phyloP scores from a whole-genome alignment of 495 filamentous ascomycete genomes.

The Immersiella caudata region DNA sequence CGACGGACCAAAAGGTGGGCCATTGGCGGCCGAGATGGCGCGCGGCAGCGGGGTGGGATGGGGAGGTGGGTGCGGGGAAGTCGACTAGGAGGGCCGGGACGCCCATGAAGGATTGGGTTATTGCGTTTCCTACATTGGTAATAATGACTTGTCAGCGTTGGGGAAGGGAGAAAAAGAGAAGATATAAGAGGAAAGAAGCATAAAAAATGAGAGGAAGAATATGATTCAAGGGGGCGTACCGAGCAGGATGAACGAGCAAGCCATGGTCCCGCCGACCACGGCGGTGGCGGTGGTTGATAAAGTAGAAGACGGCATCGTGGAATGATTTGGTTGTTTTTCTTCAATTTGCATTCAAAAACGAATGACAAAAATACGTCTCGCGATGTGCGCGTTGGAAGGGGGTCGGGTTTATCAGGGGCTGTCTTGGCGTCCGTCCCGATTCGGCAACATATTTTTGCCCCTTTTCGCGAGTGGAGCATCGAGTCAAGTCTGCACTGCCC shows the following conservation, averaged over 20 bases:
- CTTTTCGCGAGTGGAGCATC: too few species aligned
- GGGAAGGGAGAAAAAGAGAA: not conserved
- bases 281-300: constrained; percentile 27
- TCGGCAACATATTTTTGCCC: not conserved
- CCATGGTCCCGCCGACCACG: constrained; percentile 42
- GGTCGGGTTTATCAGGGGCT: not conserved
- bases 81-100: constrained; percentile 51
- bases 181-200: too few species aligned
- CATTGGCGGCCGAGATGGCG: constrained; percentile 50
- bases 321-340: too few species aligned
- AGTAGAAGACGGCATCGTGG: not conserved
- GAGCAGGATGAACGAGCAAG: constrained; percentile 50
- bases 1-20: constrained; percentile 51
- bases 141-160: not conserved
- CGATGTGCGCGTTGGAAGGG: too few species aligned
- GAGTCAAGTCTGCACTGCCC: too few species aligned
- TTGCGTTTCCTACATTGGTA: constrained; percentile 51
- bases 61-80: constrained; percentile 46
- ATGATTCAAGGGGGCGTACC: constrained; percentile 30
- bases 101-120: constrained; percentile 56
- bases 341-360: too few species aligned
- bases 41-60: constrained; percentile 42
- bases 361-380: not conserved
- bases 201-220: too few species aligned
- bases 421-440: not conserved